A percentile compares a stretch with the other conserved stretches of the same genome.
Evolutionary conservation across 2,329 filamentous ascomycete genomes (phyloP).

Genomic region (Ophiocordyceps camponoti-saundersi): DNA sequence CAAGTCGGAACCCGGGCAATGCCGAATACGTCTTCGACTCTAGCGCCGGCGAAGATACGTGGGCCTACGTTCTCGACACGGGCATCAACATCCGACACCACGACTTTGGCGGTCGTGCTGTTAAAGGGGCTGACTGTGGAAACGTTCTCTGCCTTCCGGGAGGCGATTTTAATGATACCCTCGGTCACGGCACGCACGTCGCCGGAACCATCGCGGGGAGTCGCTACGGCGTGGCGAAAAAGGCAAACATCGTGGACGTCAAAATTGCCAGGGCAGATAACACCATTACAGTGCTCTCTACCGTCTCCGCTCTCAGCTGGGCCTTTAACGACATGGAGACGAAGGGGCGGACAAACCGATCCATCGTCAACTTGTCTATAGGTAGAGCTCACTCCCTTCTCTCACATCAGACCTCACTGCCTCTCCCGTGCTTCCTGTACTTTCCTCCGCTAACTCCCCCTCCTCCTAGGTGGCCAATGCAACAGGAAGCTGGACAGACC

Average conservation of each 20-base stretch:
- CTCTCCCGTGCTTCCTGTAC: not conserved
- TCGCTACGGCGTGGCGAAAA: not conserved
- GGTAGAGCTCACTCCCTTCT: not conserved
- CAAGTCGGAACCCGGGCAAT: not conserved
- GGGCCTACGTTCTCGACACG: not conserved
- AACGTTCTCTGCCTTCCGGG: not conserved
- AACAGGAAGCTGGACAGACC: not conserved
- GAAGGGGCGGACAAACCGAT: not conserved
- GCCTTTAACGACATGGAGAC: not conserved
- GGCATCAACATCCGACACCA: not conserved
- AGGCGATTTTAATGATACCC: not conserved
- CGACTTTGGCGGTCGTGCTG: not conserved
- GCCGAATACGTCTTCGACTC: not conserved
- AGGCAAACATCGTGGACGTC: not conserved
- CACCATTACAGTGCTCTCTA: not conserved
- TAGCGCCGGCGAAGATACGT: not conserved
- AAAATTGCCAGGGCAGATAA: not conserved
- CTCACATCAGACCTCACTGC: too few species aligned
- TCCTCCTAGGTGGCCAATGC: not conserved
- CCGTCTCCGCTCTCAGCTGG: not conserved
- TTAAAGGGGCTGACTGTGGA: not conserved
- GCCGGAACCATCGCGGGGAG: not conserved
- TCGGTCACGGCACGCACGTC: not conserved
- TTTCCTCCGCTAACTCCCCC: not conserved
- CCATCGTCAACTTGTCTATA: not conserved